A percentile compares a stretch with the other conserved stretches of the same genome.
These are phyloP conservation scores for Teratosphaeriaceae sp. DNA, from an alignment of 2,329 filamentous ascomycete species.

Conservation along the genomic window DNA sequence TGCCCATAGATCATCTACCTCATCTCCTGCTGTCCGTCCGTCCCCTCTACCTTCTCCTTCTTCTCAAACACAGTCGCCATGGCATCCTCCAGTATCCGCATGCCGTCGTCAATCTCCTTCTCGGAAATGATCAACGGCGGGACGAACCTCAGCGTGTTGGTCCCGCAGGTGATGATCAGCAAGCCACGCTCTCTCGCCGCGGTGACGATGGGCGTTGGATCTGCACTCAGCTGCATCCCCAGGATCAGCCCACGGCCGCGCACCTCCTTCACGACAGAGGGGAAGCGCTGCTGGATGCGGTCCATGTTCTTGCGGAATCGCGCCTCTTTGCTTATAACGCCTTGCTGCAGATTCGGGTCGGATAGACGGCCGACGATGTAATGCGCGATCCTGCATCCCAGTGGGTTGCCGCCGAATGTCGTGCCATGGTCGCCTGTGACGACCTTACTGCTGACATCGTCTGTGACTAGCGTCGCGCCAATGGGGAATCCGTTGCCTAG, in stretches of 20 bases:
- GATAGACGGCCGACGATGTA: constrained; percentile 75
- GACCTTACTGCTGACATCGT: constrained; percentile 62
- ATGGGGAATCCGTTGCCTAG: constrained; percentile 96
- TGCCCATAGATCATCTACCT: constrained; percentile 1
- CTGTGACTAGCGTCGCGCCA: constrained; percentile 67
- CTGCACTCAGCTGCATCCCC: constrained; percentile 72
- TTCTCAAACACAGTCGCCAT: constrained; percentile 50
- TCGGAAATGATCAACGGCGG: constrained; percentile 77
- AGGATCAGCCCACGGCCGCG: constrained; percentile 80
- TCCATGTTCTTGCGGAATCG: constrained; percentile 54
- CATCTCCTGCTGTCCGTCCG: constrained; percentile 42
- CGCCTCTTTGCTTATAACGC: constrained; percentile 61
- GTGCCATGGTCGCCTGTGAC: constrained; percentile 82
- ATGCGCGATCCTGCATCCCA: constrained; percentile 77
- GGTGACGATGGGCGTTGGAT: constrained; percentile 68
- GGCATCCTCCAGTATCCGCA: constrained; percentile 67
- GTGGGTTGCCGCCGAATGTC: constrained; percentile 87
- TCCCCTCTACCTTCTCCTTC: constrained; percentile 30
- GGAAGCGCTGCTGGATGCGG: constrained; percentile 53
- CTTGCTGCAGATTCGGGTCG: constrained; percentile 60
- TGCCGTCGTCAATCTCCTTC: constrained; percentile 69
- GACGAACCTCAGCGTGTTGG: constrained; percentile 87
- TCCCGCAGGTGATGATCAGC: constrained; percentile 85
- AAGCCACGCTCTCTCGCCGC: constrained; percentile 83
- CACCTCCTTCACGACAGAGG: constrained; percentile 68